phyloP scores from a whole-genome alignment of 495 filamentous ascomycete species.

The Tirmania nivea region DNA sequence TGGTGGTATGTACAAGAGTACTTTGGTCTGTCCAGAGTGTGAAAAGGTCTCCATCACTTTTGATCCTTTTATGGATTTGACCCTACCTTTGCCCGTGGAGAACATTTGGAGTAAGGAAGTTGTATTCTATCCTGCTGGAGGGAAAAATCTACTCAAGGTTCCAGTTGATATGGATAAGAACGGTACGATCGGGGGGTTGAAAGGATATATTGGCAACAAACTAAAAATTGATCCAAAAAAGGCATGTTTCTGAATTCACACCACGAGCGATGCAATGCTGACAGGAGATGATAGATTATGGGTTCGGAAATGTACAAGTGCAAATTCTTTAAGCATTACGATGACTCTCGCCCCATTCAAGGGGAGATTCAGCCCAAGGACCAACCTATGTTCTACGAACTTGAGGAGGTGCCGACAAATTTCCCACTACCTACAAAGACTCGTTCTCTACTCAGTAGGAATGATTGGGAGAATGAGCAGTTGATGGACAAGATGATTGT shows the following conservation, averaged over 20 bases:
- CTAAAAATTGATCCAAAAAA: conserved; percentile 34
- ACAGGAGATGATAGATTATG: conserved; percentile 31
- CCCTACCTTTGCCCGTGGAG: conserved; percentile 70
- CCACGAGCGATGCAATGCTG: conserved; percentile 29
- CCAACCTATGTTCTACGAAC: conserved; percentile 49
- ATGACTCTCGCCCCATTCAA: conserved; percentile 39
- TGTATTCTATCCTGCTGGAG: conserved; percentile 48
- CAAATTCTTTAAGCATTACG: conserved; percentile 66
- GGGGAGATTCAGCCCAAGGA: conserved; percentile 49
- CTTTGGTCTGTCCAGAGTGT: conserved; percentile 72
- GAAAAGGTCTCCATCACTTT: conserved; percentile 96
- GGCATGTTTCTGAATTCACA: conserved; percentile 15
- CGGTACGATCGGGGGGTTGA: conserved; percentile 46
- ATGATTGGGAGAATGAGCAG: conserved; percentile 36
- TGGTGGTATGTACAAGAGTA: conserved; percentile 94
- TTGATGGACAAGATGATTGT: conserved; percentile 51
- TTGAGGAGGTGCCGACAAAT: conserved; percentile 63
- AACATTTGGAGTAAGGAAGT: conserved; percentile 51
- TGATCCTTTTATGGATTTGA: conserved; percentile 89
- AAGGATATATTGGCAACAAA: conserved; percentile 50
- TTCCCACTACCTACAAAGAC: conserved; percentile 28
- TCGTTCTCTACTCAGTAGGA: conserved; percentile 22
- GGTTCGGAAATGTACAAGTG: conserved; percentile 55
- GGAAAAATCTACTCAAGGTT: conserved; percentile 37
- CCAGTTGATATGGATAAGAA: conserved; percentile 75